These are phyloP conservation scores for Omphalea diandra DNA, from an alignment of 441 rosid genomes.

Conservation along the genomic window DNA sequence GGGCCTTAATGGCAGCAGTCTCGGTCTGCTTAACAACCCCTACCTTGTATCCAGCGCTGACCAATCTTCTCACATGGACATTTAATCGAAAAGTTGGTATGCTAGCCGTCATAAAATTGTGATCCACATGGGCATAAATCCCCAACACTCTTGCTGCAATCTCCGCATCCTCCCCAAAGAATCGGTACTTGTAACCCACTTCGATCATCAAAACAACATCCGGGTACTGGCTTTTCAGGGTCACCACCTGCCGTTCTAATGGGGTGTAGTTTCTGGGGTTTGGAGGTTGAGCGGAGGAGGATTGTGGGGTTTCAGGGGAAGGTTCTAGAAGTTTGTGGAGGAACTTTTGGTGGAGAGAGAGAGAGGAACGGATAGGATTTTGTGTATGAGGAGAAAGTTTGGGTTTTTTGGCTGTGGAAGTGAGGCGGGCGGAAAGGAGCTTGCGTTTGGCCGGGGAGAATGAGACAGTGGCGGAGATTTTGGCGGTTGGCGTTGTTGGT, in stretches of 20 bases:
- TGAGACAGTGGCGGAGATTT: conserved; percentile 63
- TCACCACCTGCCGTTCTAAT: conserved; percentile 80
- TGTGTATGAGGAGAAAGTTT: conserved; percentile 57
- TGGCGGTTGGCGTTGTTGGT: conserved; percentile 40
- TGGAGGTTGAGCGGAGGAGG: conserved; percentile 18
- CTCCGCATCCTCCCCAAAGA: conserved; percentile 88
- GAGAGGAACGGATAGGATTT: conserved; percentile 34
- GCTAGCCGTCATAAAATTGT: conserved; percentile 83
- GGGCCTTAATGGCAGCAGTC: conserved; percentile 90
- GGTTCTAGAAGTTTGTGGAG: conserved; percentile 54
- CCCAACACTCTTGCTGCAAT: conserved; percentile 74
- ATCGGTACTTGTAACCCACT: conserved; percentile 92
- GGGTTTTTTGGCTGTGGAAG: conserved; percentile 49
- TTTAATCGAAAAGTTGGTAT: conserved; percentile 82
- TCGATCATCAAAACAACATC: conserved; percentile 89
- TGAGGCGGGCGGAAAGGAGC: conserved; percentile 53
- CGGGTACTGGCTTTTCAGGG: conserved; percentile 60
- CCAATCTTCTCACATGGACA: conserved; percentile 82
- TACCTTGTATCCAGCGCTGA: conserved; percentile 78
- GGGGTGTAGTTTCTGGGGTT: conserved; percentile 62
- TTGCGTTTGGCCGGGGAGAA: conserved; percentile 83
- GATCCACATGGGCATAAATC: conserved; percentile 85
- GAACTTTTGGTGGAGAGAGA: conserved; percentile 47
- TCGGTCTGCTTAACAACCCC: conserved; percentile 98
- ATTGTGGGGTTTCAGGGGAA: conserved; percentile 17